phyloP scores from a whole-genome alignment of 768 basidiomycete genomes.

The Phallus indusiatus region DNA sequence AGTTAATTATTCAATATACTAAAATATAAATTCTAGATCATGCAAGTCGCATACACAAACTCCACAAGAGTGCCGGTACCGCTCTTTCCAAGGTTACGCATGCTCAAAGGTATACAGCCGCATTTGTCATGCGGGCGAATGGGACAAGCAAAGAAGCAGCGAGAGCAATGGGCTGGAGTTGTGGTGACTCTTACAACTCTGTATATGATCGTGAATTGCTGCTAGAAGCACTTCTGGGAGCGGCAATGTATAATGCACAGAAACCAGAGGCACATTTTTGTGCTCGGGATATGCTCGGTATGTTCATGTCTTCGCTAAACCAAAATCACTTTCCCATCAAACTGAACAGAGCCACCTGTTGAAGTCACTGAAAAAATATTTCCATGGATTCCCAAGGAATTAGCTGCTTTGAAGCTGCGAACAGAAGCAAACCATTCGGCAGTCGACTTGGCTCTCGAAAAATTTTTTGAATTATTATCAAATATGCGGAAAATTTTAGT shows the following conservation, averaged over 20 bases:
- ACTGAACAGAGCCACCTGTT: conserved; percentile 15
- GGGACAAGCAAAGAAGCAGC: conserved; percentile 19
- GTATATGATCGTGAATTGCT: conserved; percentile 25
- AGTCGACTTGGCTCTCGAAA: conserved; percentile 19
- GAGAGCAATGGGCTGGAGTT: conserved; percentile 25
- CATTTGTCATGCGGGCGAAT: conserved; percentile 21
- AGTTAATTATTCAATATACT: not conserved
- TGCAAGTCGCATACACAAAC: conserved; percentile 16
- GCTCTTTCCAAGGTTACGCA: conserved; percentile 24
- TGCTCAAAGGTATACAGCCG: conserved; percentile 21
- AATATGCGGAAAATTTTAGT: conserved; percentile 23
- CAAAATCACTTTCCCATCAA: not conserved
- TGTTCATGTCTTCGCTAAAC: not conserved
- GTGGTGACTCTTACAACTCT: conserved; percentile 17
- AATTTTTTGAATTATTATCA: conserved; percentile 20
- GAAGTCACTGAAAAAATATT: conserved; percentile 15
- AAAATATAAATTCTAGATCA: too few species aligned
- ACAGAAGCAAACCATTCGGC: conserved; percentile 3
- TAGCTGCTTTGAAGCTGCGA: conserved; percentile 6
- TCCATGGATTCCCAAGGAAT: conserved; percentile 21
- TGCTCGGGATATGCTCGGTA: conserved; percentile 17
- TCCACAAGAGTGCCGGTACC: conserved; percentile 19
- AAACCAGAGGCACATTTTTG: conserved; percentile 21
- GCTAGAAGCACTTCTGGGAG: conserved; percentile 21
- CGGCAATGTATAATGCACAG: conserved; percentile 22